These are phyloP conservation scores for Blastomyces parvus DNA, from an alignment of 2,329 filamentous ascomycete species.

Conservation along the genomic window DNA sequence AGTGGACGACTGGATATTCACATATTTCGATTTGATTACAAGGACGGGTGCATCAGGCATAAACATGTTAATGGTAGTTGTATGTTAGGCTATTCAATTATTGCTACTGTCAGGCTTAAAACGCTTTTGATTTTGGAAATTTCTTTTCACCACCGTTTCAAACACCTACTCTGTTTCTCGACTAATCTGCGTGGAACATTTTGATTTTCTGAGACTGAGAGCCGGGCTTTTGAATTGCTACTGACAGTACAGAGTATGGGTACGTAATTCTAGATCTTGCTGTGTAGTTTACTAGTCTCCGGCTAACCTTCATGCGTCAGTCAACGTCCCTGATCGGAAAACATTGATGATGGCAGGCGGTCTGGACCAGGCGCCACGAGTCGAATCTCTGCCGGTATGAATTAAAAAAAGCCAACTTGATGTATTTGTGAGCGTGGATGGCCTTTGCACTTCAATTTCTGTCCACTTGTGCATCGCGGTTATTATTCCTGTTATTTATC, in stretches of 20 bases:
- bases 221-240: too few relatives aligned
- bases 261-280: not conserved
- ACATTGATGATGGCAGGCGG: not conserved
- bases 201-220: not conserved
- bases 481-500: not conserved
- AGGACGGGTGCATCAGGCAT: not conserved
- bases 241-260: not conserved
- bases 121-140: not conserved
- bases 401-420: not conserved
- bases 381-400: not conserved
- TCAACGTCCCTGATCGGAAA: not conserved
- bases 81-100: not conserved
- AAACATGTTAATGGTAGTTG: not conserved
- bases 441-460: not conserved
- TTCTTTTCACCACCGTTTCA: not conserved
- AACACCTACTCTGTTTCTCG: not conserved
- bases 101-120: not conserved
- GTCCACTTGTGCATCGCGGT: not conserved
- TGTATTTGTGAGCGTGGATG: not conserved
- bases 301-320: not conserved
- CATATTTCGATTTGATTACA: not conserved
- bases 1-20: not conserved
- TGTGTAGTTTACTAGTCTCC: not conserved
- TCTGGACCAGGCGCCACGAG: not conserved
- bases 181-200: not conserved